phyloP scores from a whole-genome alignment of 2,329 filamentous ascomycete species.

The Trichoderma sp. region DNA sequence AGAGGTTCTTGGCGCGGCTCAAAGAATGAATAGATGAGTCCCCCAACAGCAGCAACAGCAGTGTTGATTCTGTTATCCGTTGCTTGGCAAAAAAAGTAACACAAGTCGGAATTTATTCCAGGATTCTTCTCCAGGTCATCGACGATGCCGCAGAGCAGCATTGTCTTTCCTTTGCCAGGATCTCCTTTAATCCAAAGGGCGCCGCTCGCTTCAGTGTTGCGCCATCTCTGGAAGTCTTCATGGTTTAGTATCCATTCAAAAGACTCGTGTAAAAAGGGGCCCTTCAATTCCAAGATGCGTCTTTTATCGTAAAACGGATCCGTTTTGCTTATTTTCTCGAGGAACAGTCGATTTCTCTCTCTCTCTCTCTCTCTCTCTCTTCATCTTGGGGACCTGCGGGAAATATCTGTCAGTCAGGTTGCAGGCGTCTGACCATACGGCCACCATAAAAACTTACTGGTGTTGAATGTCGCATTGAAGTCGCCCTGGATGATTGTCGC shows the following conservation, averaged over 20 bases:
- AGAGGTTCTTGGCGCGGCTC: conserved; percentile 40
- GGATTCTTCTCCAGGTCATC: background rate
- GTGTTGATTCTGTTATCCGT: conserved; percentile 43
- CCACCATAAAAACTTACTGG: background rate
- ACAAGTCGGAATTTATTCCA: conserved; percentile 23
- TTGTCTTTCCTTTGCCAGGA: conserved; percentile 51
- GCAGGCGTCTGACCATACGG: background rate
- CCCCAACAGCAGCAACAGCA: conserved; percentile 45
- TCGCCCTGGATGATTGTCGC: background rate
- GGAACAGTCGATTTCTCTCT: too few species aligned
- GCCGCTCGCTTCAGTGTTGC: conserved; percentile 21
- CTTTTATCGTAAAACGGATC: conserved; percentile 36
- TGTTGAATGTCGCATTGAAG: background rate
- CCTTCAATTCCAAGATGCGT: conserved; percentile 43
- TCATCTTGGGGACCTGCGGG: background rate
- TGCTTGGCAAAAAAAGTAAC: conserved; percentile 24
- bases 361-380: too few species aligned
- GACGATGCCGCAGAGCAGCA: conserved; percentile 47
- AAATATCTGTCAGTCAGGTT: background rate
- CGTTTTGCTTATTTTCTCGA: background rate
- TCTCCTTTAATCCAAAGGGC: conserved; percentile 47
- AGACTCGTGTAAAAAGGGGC: conserved; percentile 39
- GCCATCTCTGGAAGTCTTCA: conserved; percentile 33
- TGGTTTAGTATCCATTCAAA: conserved; percentile 43
- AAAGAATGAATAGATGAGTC: conserved; percentile 48